Percentiles rank a stretch among this genome's conserved stretches.
Evolutionary conservation across 495 filamentous ascomycete genomes (phyloP).

Genomic region (Podospora pseudocomata): DNA sequence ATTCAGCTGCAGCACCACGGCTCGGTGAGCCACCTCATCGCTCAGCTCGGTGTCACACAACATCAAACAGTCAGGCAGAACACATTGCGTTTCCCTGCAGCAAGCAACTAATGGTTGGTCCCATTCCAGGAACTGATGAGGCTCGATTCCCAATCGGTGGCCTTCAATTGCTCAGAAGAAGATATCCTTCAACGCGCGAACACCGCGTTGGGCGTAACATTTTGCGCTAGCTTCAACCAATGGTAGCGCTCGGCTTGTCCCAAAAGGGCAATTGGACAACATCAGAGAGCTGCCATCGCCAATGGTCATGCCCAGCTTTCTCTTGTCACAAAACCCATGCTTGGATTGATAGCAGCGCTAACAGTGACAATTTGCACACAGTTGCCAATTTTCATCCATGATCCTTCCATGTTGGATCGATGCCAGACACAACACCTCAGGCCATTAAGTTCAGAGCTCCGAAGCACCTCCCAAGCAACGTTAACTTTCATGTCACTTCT

Average conservation of each 20-base stretch:
- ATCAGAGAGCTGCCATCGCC: neutral
- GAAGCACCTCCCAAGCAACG: no score
- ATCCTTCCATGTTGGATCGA: no score
- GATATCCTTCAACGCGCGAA: neutral
- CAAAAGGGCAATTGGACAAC: neutral
- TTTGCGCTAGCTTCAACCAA: neutral
- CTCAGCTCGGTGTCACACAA: neutral
- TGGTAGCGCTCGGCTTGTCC: neutral
- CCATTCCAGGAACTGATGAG: neutral
- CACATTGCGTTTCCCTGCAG: neutral
- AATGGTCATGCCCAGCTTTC: neutral
- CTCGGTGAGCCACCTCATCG: neutral
- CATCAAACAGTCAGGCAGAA: neutral
- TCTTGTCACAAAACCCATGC: neutral
- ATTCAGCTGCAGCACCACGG: neutral
- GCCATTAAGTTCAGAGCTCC: no score
- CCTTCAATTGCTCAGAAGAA: neutral
- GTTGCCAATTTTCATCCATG: no score
- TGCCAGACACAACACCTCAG: no score
- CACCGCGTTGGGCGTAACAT: neutral
- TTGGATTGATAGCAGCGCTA: neutral
- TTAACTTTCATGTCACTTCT: no score
- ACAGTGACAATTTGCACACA: no score
- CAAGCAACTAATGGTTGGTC: neutral
- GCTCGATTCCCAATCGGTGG: neutral